Conservation (phyloP, 2,329 filamentous ascomycete genomes). For the Talaromyces sp. region DNA sequence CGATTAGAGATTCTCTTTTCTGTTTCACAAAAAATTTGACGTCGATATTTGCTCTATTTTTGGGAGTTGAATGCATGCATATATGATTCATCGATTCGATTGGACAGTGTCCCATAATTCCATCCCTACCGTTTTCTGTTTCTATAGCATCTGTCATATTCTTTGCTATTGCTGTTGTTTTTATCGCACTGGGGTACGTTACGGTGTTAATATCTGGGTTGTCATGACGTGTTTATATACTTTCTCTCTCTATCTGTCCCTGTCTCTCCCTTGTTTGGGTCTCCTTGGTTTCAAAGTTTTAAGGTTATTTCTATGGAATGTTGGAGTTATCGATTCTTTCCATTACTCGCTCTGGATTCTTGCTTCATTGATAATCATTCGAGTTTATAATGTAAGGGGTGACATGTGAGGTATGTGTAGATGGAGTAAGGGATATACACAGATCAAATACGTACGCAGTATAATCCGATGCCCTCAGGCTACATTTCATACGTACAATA, state of each 20-base stretch:
- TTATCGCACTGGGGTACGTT: neutral
- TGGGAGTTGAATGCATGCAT: constrained; percentile 1
- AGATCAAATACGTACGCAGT: neutral
- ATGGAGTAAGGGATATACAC: neutral
- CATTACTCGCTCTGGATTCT: neutral
- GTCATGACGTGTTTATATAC: neutral
- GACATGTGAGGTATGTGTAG: neutral
- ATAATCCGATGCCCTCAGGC: neutral
- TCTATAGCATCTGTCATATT: neutral
- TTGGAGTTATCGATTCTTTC: neutral
- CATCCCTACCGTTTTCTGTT: neutral
- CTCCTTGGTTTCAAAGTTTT: neutral
- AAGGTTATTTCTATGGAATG: constrained; percentile 5
- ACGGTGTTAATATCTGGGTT: constrained; percentile 1
- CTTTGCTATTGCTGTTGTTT: neutral
- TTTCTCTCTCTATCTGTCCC: neutral
- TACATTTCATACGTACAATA: neutral
- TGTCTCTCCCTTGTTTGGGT: neutral
- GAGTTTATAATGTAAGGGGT: neutral
- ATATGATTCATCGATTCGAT: neutral
- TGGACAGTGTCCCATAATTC: neutral
- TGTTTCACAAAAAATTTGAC: neutral
- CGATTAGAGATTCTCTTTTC: neutral
- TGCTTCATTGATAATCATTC: neutral
- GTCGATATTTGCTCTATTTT: neutral